These are phyloP conservation scores for Taphrina sp. DNA, from an alignment of 1,139 yeast species.

Conservation along the genomic window DNA sequence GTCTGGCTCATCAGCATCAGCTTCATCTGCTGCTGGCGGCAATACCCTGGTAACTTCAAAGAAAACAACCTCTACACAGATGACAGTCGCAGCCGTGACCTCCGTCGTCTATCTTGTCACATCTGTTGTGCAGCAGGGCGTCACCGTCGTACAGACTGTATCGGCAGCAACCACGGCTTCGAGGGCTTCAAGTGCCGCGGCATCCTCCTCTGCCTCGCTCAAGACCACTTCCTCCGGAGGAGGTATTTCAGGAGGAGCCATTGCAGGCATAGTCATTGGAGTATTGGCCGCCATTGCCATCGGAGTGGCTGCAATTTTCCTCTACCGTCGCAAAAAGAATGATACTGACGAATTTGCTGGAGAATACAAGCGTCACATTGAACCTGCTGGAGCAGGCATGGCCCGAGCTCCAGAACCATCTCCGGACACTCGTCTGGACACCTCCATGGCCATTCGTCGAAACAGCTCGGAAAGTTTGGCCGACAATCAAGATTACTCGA, in stretches of 20 bases:
- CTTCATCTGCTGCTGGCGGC: constrained; percentile 31
- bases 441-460: constrained; percentile 68
- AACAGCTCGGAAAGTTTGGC: constrained; percentile 73
- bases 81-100: constrained; percentile 34
- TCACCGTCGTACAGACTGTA: constrained; percentile 28
- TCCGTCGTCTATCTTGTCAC: constrained; percentile 38
- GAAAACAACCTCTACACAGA: not conserved
- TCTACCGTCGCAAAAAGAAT: constrained; percentile 51
- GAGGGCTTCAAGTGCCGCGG: constrained; percentile 1
- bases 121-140: constrained; percentile 25
- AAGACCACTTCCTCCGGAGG: constrained; percentile 34
- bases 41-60: constrained; percentile 27
- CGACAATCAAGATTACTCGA: constrained; percentile 72
- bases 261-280: constrained; percentile 70
- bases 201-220: constrained; percentile 19
- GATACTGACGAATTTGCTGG: constrained; percentile 37
- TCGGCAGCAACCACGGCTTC: constrained; percentile 11
- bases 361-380: constrained; percentile 30
- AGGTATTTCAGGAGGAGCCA: constrained; percentile 51
- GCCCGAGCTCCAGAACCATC: constrained; percentile 33
- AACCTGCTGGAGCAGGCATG: constrained; percentile 21
- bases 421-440: constrained; percentile 62
- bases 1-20: constrained; percentile 24
- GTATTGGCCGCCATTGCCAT: constrained; percentile 53
- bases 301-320: constrained; percentile 46